These are phyloP conservation scores for Gyrodon lividus DNA, from an alignment of 768 basidiomycete species.

Conservation along the genomic window DNA sequence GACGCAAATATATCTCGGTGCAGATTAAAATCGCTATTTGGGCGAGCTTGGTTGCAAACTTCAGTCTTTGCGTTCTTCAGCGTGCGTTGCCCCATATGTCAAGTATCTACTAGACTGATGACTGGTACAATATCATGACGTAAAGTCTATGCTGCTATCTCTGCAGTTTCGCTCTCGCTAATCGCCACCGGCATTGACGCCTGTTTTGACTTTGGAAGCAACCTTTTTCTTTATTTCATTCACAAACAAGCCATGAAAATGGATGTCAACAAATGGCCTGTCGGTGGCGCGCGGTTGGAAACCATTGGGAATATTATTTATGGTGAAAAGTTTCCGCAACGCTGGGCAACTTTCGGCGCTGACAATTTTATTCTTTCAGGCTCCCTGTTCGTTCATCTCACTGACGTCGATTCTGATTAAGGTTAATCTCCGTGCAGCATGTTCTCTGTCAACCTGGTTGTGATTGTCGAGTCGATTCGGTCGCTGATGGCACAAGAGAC, in stretches of 20 bases:
- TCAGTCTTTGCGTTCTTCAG: slow-evolving; percentile 69
- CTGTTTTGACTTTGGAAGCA: slow-evolving; percentile 80
- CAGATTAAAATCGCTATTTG: slow-evolving; percentile 89
- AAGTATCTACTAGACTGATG: not conserved
- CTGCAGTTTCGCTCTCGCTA: slow-evolving; percentile 78
- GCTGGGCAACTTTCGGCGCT: not conserved
- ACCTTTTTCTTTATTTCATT: slow-evolving; percentile 75
- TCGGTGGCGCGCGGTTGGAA: slow-evolving; percentile 86
- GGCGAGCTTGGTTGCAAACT: slow-evolving; percentile 78
- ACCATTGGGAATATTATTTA: slow-evolving; percentile 89
- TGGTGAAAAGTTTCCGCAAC: slow-evolving; percentile 39
- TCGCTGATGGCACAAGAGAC: slow-evolving; percentile 63
- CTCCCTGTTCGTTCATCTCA: slow-evolving; percentile 37
- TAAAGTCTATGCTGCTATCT: slow-evolving; percentile 88
- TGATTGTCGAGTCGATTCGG: slow-evolving; percentile 84
- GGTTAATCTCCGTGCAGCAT: slow-evolving; percentile 50
- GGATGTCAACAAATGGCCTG: slow-evolving; percentile 88
- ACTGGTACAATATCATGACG: not conserved
- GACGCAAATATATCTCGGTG: not conserved
- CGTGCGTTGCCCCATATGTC: slow-evolving; percentile 40
- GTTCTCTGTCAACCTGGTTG: slow-evolving; percentile 87
- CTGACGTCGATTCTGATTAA: not conserved
- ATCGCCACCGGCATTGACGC: slow-evolving; percentile 91
- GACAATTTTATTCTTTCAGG: slow-evolving; percentile 35
- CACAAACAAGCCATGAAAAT: slow-evolving; percentile 70